Base-by-base conservation (phyloP, 2,329 filamentous ascomycete genomes). In the Fusarium musae region DNA sequence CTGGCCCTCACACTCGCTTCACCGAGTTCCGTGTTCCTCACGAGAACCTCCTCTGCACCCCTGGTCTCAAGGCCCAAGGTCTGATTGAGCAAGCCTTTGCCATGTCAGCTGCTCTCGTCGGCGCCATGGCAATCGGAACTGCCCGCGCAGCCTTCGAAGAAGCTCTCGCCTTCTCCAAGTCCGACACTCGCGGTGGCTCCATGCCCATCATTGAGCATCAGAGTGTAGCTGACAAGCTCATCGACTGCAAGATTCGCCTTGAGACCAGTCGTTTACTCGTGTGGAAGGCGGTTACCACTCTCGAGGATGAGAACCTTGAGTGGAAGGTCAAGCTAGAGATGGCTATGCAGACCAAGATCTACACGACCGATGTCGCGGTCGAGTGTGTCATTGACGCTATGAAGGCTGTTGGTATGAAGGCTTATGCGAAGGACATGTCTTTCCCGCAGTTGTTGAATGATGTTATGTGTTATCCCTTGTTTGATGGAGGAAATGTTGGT, bases 281-380 rank as follows among this genome's bases (percentile, higher is more conserved):
- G 2, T 63, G 62, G 9, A 66, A 59, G 23, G 62, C 39, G 9
- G 21, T 66, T 0, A 36, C 57, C 3, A 49, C 36, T 3, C 36
- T 66, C 4, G 64, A 66, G 2, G 49, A 26, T 9, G 43, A 36
- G 21, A 2, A 4, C 21, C 32, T 63, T 1, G 44, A 52, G 4
- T 26, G 47, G 11, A 30, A 17, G 1, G 15, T 54, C 28, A 52
- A 63, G 17, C 39, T 66, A 2, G 64, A 66, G 16, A 43, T 40
- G 28, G 52, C 60, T 3, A n/a, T 66, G 26, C 61, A 66, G 12
- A 56, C 52, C 9, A 66, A 66, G 62, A 66, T 66, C 9, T 66
- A 59, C 13, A 44, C 60, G 1, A 52, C 40, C 0, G 64, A 66
- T 9, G 64, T 63, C 16, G 52, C 39, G 1, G 50, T 66, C 0